Evolutionary conservation across 2,329 filamentous ascomycete genomes (phyloP).

Genomic region (Esteya vermicola): DNA sequence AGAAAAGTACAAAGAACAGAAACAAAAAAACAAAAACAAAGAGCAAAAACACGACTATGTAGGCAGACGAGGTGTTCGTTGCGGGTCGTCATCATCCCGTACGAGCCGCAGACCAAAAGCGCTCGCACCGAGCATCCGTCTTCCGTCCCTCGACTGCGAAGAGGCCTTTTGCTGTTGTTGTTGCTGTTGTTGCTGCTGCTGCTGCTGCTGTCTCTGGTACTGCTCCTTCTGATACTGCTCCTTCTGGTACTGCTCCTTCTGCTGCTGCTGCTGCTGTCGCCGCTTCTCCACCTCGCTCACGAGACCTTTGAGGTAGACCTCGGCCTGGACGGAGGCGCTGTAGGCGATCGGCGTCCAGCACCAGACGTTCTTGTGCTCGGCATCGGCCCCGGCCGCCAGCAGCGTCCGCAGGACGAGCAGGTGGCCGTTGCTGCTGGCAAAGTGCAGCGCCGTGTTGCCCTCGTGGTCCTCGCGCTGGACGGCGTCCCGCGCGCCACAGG

Average conservation of each 20-base stretch:
- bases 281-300: slow-evolving; percentile 57
- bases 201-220: slow-evolving; percentile 31
- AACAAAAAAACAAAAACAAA: neutral
- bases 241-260: slow-evolving; percentile 11
- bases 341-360: slow-evolving; percentile 78
- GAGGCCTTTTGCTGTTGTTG: neutral
- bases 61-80: neutral
- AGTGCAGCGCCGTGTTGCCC: slow-evolving; percentile 80
- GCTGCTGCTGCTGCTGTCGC: slow-evolving; percentile 20
- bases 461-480: slow-evolving; percentile 48
- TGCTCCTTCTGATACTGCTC: slow-evolving; percentile 3
- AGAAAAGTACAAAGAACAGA: too few species aligned
- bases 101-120: slow-evolving; percentile 9
- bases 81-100: slow-evolving; percentile 8
- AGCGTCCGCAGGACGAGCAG: slow-evolving; percentile 63
- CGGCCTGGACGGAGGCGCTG: slow-evolving; percentile 66
- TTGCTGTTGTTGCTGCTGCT: slow-evolving; percentile 15
- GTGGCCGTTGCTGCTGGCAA: slow-evolving; percentile 71
- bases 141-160: slow-evolving; percentile 22
- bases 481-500: slow-evolving; percentile 35
- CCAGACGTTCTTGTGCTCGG: slow-evolving; percentile 57
- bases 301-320: slow-evolving; percentile 70
- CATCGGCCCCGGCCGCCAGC: slow-evolving; percentile 64
- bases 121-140: neutral
- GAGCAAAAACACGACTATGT: neutral